phyloP scores from a whole-genome alignment of 495 filamentous ascomycete genomes.

The Neurospora sp. region DNA sequence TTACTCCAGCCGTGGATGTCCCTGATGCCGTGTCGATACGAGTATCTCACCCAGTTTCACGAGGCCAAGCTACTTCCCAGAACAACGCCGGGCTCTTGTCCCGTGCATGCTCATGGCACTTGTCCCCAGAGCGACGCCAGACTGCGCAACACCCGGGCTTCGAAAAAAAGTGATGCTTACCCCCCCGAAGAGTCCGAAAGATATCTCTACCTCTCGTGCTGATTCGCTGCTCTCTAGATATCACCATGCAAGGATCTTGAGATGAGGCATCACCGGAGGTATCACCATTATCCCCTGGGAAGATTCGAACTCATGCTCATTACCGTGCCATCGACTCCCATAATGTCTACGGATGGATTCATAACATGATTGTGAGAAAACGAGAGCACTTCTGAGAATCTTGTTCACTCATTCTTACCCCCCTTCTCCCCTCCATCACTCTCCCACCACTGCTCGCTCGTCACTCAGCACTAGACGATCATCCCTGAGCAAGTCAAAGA shows the following conservation, averaged over 20 bases:
- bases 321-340: not conserved
- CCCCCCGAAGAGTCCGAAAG: not conserved
- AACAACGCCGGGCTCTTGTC: not conserved
- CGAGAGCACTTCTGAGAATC: not conserved
- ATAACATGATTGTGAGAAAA: not conserved
- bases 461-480: not conserved
- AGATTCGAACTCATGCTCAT: not conserved
- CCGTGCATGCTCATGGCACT: not conserved
- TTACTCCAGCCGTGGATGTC: not conserved
- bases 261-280: not conserved
- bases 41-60: not conserved
- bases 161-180: not conserved
- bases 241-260: not conserved
- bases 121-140: not conserved
- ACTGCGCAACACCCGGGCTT: not conserved
- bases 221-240: not conserved
- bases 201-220: not conserved
- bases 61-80: not conserved
- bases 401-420: not conserved
- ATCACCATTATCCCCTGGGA: not conserved
- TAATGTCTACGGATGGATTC: not conserved
- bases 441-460: not conserved
- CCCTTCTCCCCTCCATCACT: not conserved
- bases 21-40: not conserved
- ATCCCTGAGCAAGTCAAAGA: not conserved